phyloP scores from a whole-genome alignment of 2,329 filamentous ascomycete genomes.

The Aschersonia sp. region DNA sequence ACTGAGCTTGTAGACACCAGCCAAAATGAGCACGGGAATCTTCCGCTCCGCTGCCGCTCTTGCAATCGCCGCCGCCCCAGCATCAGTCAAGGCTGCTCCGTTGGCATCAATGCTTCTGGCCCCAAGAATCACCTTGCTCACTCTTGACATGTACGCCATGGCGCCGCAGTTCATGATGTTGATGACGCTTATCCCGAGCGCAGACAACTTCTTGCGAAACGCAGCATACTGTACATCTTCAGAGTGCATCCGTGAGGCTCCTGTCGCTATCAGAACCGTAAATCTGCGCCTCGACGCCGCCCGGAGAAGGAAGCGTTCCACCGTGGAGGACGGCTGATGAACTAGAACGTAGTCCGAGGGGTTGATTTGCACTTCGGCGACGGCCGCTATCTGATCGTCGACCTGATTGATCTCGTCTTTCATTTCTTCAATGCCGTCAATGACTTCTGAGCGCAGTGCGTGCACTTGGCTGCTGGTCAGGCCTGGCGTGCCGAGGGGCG shows the following conservation, averaged over 20 bases:
- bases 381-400: conserved; percentile 82
- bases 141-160: conserved; percentile 86
- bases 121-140: conserved; percentile 88
- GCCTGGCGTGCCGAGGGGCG: conserved; percentile 23
- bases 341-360: conserved; percentile 87
- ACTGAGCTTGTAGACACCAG: conserved; percentile 86
- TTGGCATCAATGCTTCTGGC: conserved; percentile 81
- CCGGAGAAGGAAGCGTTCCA: conserved; percentile 78
- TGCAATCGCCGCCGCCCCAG: conserved; percentile 72
- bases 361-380: conserved; percentile 84
- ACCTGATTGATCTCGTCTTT: conserved; percentile 89
- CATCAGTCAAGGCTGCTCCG: conserved; percentile 70
- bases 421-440: conserved; percentile 89
- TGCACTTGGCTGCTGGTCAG: conserved; percentile 35
- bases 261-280: conserved; percentile 74
- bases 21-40: conserved; percentile 76
- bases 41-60: conserved; percentile 71
- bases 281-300: conserved; percentile 85
- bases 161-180: conserved; percentile 73
- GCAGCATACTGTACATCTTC: conserved; percentile 29
- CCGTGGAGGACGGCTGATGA: conserved; percentile 71
- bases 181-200: conserved; percentile 69
- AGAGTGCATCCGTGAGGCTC: conserved; percentile 23
- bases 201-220: conserved; percentile 65
- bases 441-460: conserved; percentile 77